A percentile compares a stretch with the other conserved stretches of the same genome.
These are phyloP conservation scores for Poa annua DNA, from an alignment of 176 grass and related monocot species.

Conservation along the genomic window DNA sequence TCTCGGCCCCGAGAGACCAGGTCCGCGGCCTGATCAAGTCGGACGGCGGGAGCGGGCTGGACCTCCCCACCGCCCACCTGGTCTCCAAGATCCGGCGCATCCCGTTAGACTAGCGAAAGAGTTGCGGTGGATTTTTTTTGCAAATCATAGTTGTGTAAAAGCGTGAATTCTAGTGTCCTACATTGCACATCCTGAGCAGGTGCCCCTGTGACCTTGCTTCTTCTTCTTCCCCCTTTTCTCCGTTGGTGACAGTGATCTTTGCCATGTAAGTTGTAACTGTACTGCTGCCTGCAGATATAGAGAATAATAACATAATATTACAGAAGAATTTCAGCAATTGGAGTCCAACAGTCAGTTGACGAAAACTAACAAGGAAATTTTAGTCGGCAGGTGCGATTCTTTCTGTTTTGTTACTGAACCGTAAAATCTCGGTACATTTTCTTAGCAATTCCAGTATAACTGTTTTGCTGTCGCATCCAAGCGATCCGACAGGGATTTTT, in stretches of 20 bases:
- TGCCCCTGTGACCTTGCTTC: not conserved
- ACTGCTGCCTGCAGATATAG: conserved; percentile 18
- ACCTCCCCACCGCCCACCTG: conserved; percentile 80
- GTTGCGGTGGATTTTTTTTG: not conserved
- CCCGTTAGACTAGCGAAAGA: conserved; percentile 59
- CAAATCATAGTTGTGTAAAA: conserved; percentile 12
- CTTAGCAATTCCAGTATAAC: not conserved
- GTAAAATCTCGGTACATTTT: not conserved
- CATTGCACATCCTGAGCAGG: not conserved
- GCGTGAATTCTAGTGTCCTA: not conserved
- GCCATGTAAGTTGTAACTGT: conserved; percentile 39
- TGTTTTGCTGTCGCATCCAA: not conserved
- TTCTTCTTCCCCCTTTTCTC: not conserved
- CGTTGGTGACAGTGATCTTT: not conserved
- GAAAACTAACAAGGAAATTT: not conserved
- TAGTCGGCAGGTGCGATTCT: not conserved
- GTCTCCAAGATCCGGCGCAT: conserved; percentile 92
- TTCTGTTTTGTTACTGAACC: not conserved
- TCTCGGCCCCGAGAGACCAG: conserved; percentile 82
- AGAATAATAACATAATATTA: not conserved
- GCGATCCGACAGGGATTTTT: no score
- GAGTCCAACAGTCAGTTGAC: not conserved
- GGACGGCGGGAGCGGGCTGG: conserved; percentile 66
- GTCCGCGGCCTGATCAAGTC: conserved; percentile 63
- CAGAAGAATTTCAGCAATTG: not conserved